Percentiles rank a stretch among this genome's conserved stretches.
phyloP scores from a whole-genome alignment of 345 rosid genomes.

The Bruguiera parviflora region DNA sequence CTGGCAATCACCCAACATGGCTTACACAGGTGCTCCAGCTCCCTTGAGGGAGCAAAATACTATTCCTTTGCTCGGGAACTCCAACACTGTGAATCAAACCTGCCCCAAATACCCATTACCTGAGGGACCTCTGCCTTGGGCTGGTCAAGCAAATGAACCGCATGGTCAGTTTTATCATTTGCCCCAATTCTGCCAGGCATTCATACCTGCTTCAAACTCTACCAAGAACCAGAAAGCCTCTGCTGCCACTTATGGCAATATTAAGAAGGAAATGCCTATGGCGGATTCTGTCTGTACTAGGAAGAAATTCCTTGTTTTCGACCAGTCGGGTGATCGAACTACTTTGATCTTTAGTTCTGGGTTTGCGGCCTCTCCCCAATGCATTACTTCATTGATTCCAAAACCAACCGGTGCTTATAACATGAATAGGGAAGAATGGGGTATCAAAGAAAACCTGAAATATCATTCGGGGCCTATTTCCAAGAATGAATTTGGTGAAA shows the following conservation, averaged over 20 bases:
- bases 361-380: constrained; percentile 27
- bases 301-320: constrained; percentile 67
- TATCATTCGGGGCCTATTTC: constrained; percentile 17
- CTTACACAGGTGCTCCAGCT: constrained; percentile 16
- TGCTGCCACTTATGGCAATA: constrained; percentile 14
- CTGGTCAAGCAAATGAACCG: constrained; percentile 31
- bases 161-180: constrained; percentile 45
- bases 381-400: constrained; percentile 26
- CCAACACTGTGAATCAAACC: constrained; percentile 21
- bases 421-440: constrained; percentile 20
- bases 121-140: constrained; percentile 25
- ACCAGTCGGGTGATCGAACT: constrained; percentile 65
- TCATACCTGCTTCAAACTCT: constrained; percentile 26
- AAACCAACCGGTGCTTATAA: constrained; percentile 24
- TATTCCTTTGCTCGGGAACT: constrained; percentile 18
- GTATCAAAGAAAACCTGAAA: constrained; percentile 16
- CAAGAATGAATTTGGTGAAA: constrained; percentile 25
- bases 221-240: constrained; percentile 28
- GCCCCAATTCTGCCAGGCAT: constrained; percentile 38
- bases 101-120: constrained; percentile 24
- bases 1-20: constrained; percentile 34
- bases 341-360: constrained; percentile 52
- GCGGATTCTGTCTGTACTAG: constrained; percentile 26
- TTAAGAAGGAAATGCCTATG: constrained; percentile 16
- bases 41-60: constrained; percentile 22